A percentile compares a stretch with the other conserved stretches of the same genome.
Evolutionary conservation across 192 early-diverging fungal genomes (phyloP).

Genomic region (Obelidium mucronatum): DNA sequence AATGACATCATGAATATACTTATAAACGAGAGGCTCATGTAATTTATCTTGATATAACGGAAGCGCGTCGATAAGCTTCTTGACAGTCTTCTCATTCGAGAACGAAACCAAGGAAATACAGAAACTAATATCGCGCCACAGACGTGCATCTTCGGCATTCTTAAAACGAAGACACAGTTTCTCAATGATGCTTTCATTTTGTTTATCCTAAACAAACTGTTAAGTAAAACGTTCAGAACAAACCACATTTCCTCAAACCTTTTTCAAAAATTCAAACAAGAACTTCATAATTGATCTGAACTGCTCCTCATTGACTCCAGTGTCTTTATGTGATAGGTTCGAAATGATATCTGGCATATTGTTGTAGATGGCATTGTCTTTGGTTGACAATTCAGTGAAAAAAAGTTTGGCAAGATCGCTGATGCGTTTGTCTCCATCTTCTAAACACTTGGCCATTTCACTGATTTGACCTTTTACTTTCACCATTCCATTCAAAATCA

Average conservation of each 20-base stretch:
- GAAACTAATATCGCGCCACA: constrained; percentile 93
- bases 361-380: constrained; percentile 99
- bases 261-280: constrained; percentile 93
- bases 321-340: constrained; percentile 74
- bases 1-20: constrained; percentile 87
- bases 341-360: constrained; percentile 98
- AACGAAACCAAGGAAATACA: constrained; percentile 91
- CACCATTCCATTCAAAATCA: constrained; percentile 99
- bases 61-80: constrained; percentile 83
- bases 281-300: constrained; percentile 95
- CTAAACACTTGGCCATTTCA: constrained; percentile 98
- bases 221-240: constrained; percentile 1
- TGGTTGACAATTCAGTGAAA: constrained; percentile 93
- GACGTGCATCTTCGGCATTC: constrained; percentile 75
- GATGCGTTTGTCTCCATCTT: constrained; percentile 82
- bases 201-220: constrained; percentile 67
- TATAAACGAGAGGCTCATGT: constrained; percentile 82
- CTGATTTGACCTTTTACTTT: constrained; percentile 98
- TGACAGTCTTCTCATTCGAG: constrained; percentile 85
- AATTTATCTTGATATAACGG: constrained; percentile 93
- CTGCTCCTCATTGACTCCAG: constrained; percentile 78
- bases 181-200: constrained; percentile 93
- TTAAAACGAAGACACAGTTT: constrained; percentile 96
- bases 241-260: constrained; percentile 55
- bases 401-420: constrained; percentile 93